Conservation (phyloP, 2,329 filamentous ascomycete species). For the Chalaropsis ovoidea region DNA sequence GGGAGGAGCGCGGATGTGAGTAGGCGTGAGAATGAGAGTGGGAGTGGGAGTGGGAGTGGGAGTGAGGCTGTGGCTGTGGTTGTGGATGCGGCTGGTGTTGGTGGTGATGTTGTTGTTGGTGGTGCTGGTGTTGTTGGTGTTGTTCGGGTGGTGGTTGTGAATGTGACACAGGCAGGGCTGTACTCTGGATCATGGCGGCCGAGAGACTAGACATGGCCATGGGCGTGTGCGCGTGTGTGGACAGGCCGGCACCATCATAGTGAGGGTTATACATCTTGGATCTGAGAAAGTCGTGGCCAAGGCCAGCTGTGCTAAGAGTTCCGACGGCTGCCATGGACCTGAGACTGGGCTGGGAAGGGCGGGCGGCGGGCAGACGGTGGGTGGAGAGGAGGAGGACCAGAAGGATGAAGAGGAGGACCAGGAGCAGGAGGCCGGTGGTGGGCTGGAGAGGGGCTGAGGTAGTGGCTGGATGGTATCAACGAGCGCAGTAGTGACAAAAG, state of each 20-base stretch:
- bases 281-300: constrained; percentile 24
- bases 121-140: background rate
- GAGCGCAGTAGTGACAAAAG: background rate
- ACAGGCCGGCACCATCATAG: constrained; percentile 13
- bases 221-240: constrained; percentile 12
- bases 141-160: background rate
- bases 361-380: background rate
- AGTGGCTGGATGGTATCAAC: background rate
- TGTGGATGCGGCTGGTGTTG: background rate
- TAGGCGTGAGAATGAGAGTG: constrained; percentile 13
- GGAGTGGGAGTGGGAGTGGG: background rate
- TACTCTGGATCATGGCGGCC: constrained; percentile 3
- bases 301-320: constrained; percentile 20
- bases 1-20: constrained; percentile 8
- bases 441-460: background rate
- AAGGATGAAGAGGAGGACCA: background rate
- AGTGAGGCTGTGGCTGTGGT: background rate
- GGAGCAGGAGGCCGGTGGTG: background rate
- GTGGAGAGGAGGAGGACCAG: background rate
- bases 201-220: constrained; percentile 21
- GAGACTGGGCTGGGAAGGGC: background rate
- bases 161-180: constrained; percentile 9
- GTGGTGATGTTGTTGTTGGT: background rate
- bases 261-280: constrained; percentile 23
- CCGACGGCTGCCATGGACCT: constrained; percentile 24